Conservation (phyloP, 2,329 filamentous ascomycete species). For the Beauveria sp. region DNA sequence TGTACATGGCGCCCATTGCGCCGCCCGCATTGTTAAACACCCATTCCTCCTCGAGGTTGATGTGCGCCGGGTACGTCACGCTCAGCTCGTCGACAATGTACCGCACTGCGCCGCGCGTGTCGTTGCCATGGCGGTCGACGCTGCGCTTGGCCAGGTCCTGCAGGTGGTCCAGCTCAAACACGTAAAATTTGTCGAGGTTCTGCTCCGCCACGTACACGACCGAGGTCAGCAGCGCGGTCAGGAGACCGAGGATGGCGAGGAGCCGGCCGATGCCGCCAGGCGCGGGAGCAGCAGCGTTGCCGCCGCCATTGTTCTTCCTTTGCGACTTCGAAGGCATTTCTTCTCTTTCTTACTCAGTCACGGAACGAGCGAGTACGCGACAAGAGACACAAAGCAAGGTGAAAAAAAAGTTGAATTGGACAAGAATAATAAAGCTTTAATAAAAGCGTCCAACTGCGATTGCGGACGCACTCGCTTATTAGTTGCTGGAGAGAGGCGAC, state of each 20-base stretch:
- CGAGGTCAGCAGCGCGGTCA: slow-evolving; percentile 47
- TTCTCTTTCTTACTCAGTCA: neutral
- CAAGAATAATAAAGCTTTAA: neutral
- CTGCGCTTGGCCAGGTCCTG: slow-evolving; percentile 60
- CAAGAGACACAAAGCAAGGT: neutral
- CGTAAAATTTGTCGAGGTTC: slow-evolving; percentile 60
- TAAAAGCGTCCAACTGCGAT: neutral
- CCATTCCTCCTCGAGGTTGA: slow-evolving; percentile 74
- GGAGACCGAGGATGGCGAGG: slow-evolving; percentile 42
- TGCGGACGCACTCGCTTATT: neutral
- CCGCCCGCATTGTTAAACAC: slow-evolving; percentile 88
- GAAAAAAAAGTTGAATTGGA: neutral
- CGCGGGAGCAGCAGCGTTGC: neutral
- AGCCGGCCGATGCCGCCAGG: slow-evolving; percentile 25
- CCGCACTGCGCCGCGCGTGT: slow-evolving; percentile 61
- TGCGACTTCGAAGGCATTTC: slow-evolving; percentile 10
- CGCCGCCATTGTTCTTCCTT: slow-evolving; percentile 3
- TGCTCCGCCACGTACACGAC: slow-evolving; percentile 50
- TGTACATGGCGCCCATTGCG: slow-evolving; percentile 87
- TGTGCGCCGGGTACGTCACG: slow-evolving; percentile 39
- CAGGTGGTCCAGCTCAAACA: slow-evolving; percentile 63
- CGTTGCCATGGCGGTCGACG: slow-evolving; percentile 62
- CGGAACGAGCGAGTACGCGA: neutral
- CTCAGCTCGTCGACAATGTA: slow-evolving; percentile 64
- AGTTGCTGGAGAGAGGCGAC: neutral